A percentile compares a stretch with the other conserved stretches of the same genome.
phyloP scores from a whole-genome alignment of 768 basidiomycete species.

The Russula dissimulans region DNA sequence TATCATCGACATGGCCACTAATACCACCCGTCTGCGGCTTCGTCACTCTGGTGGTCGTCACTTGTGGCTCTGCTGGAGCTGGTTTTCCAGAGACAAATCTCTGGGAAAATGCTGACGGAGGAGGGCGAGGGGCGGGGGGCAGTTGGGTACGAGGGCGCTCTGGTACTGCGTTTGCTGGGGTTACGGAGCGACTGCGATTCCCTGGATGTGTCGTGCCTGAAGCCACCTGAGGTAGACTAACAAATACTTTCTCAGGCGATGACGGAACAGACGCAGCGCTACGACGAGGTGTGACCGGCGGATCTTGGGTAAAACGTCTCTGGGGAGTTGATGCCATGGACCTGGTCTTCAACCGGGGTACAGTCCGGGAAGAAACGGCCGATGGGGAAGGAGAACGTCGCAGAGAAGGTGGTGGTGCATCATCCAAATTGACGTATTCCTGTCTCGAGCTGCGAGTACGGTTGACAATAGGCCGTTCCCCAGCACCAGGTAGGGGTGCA shows the following conservation, averaged over 20 bases:
- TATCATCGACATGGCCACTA: background rate
- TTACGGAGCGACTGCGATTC: conserved; percentile 9
- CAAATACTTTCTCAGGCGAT: conserved; percentile 12
- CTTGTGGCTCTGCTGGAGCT: conserved; percentile 1
- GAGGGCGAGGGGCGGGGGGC: background rate
- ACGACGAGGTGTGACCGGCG: conserved; percentile 5
- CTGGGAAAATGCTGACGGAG: conserved; percentile 13
- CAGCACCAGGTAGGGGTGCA: background rate
- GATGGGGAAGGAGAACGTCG: conserved; percentile 21
- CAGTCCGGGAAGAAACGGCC: background rate
- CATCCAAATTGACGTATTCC: conserved; percentile 20
- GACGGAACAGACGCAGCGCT: conserved; percentile 15
- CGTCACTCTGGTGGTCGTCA: conserved; percentile 1
- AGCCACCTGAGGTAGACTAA: conserved; percentile 5
- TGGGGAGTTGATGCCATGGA: background rate
- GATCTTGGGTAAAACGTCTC: background rate
- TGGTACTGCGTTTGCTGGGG: background rate
- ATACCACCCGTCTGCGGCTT: background rate
- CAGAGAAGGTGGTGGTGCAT: conserved; percentile 18
- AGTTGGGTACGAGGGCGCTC: conserved; percentile 2
- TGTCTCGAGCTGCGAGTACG: background rate
- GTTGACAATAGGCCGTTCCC: background rate
- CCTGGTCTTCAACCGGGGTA: background rate
- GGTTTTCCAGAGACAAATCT: conserved; percentile 13
- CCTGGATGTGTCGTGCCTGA: background rate